phyloP scores from a whole-genome alignment of 768 basidiomycete species.

The Kwoniella sp. region DNA sequence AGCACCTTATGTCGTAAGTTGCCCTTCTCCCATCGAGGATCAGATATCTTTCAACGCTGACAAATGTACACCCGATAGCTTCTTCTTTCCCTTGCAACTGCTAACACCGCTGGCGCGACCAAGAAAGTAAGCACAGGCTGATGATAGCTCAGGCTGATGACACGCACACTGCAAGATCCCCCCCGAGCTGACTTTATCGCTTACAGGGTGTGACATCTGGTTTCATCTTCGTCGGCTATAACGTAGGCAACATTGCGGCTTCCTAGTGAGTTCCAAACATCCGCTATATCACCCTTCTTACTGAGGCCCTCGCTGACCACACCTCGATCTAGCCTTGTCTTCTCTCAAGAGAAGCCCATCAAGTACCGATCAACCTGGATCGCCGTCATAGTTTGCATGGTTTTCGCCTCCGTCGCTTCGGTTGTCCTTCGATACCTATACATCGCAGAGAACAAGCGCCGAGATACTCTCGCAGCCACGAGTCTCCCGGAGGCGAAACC shows the following conservation, averaged over 20 bases:
- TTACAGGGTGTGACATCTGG: conserved; percentile 33
- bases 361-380: conserved; percentile 57
- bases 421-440: conserved; percentile 39
- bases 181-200: too few relatives aligned
- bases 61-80: conserved; percentile 22
- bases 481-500: conserved; percentile 5
- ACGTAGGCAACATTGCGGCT: conserved; percentile 44
- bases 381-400: conserved; percentile 53
- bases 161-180: too few relatives aligned
- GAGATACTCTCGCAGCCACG: conserved; percentile 23
- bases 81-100: conserved; percentile 45
- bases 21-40: too few relatives aligned
- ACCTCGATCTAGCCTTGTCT: conserved; percentile 31
- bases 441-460: conserved; percentile 41
- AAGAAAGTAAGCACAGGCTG: conserved; percentile 46
- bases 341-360: conserved; percentile 42
- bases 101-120: conserved; percentile 55
- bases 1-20: conserved; percentile 21
- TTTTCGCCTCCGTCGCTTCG: conserved; percentile 33
- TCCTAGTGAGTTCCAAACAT: conserved; percentile 21
- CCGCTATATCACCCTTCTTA: not conserved
- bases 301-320: not conserved
- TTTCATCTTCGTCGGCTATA: conserved; percentile 51
- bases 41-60: too few relatives aligned
- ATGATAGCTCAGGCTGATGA: too few relatives aligned